Evolutionary conservation across 495 filamentous ascomycete genomes (phyloP).

Genomic region (Aspergillus egyptiacus): DNA sequence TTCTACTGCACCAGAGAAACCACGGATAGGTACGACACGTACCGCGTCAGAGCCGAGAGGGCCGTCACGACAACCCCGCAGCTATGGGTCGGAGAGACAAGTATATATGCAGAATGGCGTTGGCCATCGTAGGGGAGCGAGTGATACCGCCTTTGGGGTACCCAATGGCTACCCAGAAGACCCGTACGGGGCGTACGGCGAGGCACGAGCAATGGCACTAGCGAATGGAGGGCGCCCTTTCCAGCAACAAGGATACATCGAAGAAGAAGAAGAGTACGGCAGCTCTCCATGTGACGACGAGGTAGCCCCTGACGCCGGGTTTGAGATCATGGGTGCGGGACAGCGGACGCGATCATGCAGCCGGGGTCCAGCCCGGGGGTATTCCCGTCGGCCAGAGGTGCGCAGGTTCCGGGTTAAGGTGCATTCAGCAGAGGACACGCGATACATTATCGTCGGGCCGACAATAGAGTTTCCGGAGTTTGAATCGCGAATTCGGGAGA

Average conservation of each 20-base stretch:
- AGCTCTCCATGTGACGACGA: constrained; percentile 62
- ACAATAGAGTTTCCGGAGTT: constrained; percentile 71
- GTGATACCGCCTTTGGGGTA: constrained; percentile 24
- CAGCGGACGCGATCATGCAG: constrained; percentile 27
- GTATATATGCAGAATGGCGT: constrained; percentile 16
- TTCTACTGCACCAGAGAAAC: constrained; percentile 26
- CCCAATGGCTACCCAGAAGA: constrained; percentile 57
- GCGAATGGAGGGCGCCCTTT: constrained; percentile 30
- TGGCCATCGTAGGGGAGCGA: constrained; percentile 29
- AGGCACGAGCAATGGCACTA: constrained; percentile 20
- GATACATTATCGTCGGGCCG: constrained; percentile 81
- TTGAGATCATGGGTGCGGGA: constrained; percentile 64
- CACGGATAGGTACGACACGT: constrained; percentile 47
- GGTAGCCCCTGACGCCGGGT: constrained; percentile 60
- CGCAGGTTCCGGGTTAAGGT: constrained; percentile 80
- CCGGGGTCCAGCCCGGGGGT: constrained; percentile 25
- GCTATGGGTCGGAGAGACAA: neutral
- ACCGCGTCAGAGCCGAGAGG: constrained; percentile 52
- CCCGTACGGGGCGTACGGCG: constrained; percentile 61
- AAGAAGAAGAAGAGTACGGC: constrained; percentile 65
- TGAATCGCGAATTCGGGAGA: constrained; percentile 68
- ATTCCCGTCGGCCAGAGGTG: constrained; percentile 36
- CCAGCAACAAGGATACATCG: constrained; percentile 56
- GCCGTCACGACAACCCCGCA: constrained; percentile 14
- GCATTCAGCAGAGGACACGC: constrained; percentile 77